Conservation (phyloP, 2,329 filamentous ascomycete genomes). For the Cladophialophora exuberans region DNA sequence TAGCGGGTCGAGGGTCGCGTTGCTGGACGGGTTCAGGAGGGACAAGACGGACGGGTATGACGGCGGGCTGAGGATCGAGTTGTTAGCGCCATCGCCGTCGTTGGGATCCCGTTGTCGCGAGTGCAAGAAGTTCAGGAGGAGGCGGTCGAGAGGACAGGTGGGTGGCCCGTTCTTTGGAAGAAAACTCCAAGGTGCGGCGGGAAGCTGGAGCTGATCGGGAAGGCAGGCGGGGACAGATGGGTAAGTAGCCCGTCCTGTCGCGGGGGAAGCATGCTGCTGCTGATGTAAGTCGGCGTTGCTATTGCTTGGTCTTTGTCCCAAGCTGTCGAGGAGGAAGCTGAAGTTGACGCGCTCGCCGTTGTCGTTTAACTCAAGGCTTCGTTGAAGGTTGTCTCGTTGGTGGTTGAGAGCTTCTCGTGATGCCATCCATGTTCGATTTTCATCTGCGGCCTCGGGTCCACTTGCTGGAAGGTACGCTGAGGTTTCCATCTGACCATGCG, state of each 20-base stretch:
- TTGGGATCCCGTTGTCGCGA: constrained; percentile 62
- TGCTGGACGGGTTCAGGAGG: constrained; percentile 66
- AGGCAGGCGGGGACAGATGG: constrained; percentile 29
- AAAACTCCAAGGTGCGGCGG: constrained; percentile 40
- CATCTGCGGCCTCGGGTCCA: constrained; percentile 10
- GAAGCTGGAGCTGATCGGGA: constrained; percentile 33
- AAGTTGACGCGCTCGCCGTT: constrained; percentile 68
- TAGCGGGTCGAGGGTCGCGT: constrained; percentile 65
- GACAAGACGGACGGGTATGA: constrained; percentile 79
- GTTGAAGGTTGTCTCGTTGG: constrained; percentile 44
- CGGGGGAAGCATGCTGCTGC: constrained; percentile 11
- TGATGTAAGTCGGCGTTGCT: not conserved
- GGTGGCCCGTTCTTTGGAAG: constrained; percentile 65
- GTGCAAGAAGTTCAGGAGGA: constrained; percentile 79
- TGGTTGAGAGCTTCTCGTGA: constrained; percentile 45
- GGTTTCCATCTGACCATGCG: constrained; percentile 17
- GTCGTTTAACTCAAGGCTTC: constrained; percentile 61
- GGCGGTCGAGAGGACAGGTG: constrained; percentile 75
- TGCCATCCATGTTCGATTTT: constrained; percentile 19
- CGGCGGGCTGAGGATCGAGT: constrained; percentile 71
- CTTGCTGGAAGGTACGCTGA: constrained; percentile 17
- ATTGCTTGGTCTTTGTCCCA: constrained; percentile 58
- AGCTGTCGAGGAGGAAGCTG: constrained; percentile 70
- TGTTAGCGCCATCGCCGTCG: constrained; percentile 54
- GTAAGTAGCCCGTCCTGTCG: constrained; percentile 25